Conservation (phyloP, 176 grass and related monocot species). For the Miscanthus lutarioriparius region DNA sequence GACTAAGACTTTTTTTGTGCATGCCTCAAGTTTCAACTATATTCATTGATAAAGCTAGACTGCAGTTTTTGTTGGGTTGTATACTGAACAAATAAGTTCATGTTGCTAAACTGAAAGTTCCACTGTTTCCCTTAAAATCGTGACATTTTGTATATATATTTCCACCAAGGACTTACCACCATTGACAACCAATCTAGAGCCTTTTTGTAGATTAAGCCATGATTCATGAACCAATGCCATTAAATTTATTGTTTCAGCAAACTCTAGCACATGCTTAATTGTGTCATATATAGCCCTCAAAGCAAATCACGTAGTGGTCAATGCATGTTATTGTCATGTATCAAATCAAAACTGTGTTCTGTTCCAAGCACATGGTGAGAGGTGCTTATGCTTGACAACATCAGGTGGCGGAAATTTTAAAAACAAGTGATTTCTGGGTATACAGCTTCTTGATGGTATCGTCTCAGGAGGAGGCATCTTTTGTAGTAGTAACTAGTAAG, state of each 20-base stretch:
- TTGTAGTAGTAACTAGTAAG: background rate
- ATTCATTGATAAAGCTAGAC: conserved; percentile 14
- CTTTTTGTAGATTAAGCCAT: background rate
- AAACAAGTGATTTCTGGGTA: background rate
- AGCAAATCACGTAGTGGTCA: background rate
- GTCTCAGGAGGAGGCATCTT: background rate
- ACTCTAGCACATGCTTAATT: background rate
- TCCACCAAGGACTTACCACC: background rate
- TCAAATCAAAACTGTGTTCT: background rate
- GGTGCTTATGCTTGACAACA: background rate
- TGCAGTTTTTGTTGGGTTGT: conserved; percentile 12
- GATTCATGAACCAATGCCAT: background rate
- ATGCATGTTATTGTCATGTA: background rate
- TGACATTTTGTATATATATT: background rate
- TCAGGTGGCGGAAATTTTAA: background rate
- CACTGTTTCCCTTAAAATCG: background rate
- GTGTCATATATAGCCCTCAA: background rate
- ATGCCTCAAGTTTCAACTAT: conserved; percentile 4
- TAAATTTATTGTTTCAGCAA: background rate
- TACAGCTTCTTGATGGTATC: background rate
- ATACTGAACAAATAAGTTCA: conserved; percentile 15
- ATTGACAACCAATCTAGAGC: background rate
- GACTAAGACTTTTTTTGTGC: background rate
- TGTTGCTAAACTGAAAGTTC: background rate
- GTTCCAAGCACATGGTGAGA: background rate